Evolutionary conservation across 1,284 basidiomycete species (phyloP).

Genomic region (Moniliella sp.): DNA sequence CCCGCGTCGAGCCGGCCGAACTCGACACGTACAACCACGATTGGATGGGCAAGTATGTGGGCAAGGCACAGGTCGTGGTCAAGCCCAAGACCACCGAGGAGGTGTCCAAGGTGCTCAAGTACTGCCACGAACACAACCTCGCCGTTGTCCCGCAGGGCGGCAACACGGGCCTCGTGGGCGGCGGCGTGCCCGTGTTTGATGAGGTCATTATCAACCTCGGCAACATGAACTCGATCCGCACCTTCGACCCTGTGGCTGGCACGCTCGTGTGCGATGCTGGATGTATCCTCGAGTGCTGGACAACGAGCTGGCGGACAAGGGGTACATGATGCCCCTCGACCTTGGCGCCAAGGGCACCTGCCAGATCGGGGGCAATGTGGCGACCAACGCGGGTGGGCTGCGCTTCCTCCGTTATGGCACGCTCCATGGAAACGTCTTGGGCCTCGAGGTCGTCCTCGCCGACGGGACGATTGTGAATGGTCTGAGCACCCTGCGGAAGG

Average conservation of each 20-base stretch:
- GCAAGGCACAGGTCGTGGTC: slow-evolving; percentile 59
- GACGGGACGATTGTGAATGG: slow-evolving; percentile 54
- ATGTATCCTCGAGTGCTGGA: slow-evolving; percentile 78
- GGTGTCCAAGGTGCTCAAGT: slow-evolving; percentile 50
- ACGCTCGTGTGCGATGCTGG: slow-evolving; percentile 55
- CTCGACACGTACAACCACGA: slow-evolving; percentile 66
- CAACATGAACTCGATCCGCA: slow-evolving; percentile 63
- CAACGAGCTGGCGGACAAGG: slow-evolving; percentile 61
- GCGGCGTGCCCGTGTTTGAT: slow-evolving; percentile 68
- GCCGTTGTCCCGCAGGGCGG: slow-evolving; percentile 86
- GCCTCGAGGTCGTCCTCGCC: slow-evolving; percentile 86
- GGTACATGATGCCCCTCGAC: slow-evolving; percentile 92
- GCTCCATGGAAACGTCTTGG: slow-evolving; percentile 78
- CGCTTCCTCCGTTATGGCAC: slow-evolving; percentile 82
- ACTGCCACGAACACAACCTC: slow-evolving; percentile 21
- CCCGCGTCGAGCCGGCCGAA: slow-evolving; percentile 40
- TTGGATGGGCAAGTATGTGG: slow-evolving; percentile 93
- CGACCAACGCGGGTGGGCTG: slow-evolving; percentile 90
- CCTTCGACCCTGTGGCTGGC: slow-evolving; percentile 55
- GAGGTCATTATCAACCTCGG: slow-evolving; percentile 67
- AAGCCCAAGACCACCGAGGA: slow-evolving; percentile 70
- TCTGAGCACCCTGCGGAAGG: slow-evolving; percentile 52
- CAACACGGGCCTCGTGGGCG: slow-evolving; percentile 92
- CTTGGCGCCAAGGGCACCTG: slow-evolving; percentile 94
- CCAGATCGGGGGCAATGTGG: slow-evolving; percentile 90